Evolutionary conservation across 2,329 filamentous ascomycete species (phyloP).

Genomic region (Fusarium nisikadoi): DNA sequence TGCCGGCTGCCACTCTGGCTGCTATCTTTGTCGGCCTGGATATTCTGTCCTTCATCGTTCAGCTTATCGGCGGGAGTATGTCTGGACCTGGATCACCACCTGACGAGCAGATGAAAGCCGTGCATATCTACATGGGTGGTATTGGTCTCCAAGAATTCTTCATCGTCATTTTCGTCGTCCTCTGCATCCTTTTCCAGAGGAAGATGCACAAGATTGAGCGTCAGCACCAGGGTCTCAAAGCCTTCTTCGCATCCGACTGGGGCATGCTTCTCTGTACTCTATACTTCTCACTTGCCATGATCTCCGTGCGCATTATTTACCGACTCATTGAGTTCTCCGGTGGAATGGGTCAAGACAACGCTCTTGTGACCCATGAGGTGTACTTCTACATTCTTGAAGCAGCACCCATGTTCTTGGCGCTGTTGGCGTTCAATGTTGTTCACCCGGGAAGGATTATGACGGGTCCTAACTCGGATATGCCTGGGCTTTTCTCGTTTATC

Average conservation of each 20-base stretch:
- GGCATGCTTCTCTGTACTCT: slow-evolving; percentile 43
- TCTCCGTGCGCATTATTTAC: slow-evolving; percentile 63
- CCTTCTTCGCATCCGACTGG: slow-evolving; percentile 12
- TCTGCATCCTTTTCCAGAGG: slow-evolving; percentile 44
- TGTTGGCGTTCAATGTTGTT: slow-evolving; percentile 53
- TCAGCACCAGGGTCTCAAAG: not conserved
- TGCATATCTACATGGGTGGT: slow-evolving; percentile 63
- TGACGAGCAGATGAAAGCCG: slow-evolving; percentile 45
- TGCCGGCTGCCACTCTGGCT: slow-evolving; percentile 52
- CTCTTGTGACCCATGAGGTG: slow-evolving; percentile 50
- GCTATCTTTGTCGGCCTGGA: slow-evolving; percentile 55
- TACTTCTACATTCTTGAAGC: slow-evolving; percentile 61
- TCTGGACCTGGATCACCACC: slow-evolving; percentile 40
- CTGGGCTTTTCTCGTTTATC: slow-evolving; percentile 15
- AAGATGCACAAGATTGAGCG: slow-evolving; percentile 3
- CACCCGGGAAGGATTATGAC: slow-evolving; percentile 51
- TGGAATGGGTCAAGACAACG: slow-evolving; percentile 47
- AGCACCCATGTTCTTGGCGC: slow-evolving; percentile 56
- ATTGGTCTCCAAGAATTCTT: slow-evolving; percentile 63
- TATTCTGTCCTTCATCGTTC: slow-evolving; percentile 50
- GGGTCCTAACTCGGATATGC: slow-evolving; percentile 33
- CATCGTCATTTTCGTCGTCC: slow-evolving; percentile 57
- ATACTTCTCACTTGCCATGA: slow-evolving; percentile 51
- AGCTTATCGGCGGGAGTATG: slow-evolving; percentile 50
- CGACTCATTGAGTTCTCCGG: slow-evolving; percentile 63